Base-by-base conservation (phyloP, 345 rosid species). In the Populus ilicifolia region DNA sequence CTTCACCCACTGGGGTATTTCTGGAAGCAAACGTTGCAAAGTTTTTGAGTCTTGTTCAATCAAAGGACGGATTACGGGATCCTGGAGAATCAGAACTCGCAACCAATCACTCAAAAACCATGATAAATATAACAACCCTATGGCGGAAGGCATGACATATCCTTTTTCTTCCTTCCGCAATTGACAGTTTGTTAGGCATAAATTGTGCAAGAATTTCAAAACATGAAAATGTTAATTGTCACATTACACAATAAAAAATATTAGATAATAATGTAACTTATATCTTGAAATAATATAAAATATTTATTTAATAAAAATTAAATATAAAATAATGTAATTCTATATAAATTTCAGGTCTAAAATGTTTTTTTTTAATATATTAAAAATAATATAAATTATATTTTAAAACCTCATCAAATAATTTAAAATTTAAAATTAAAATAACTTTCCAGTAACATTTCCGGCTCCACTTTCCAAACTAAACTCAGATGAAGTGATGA, bases 1-100 rank as follows among this genome's bases (percentile, higher is more conserved):
- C 35, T 82, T 82, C 76, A 82, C 84, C 84, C 84, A 82, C 25
- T 70, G 63, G n/a, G 84, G 84, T 74, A 82, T 70, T 54, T 82
- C 84, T 6, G 81, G 79, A 30, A 82, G 78, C 75, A 82, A 29
- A 12, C 81, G 69, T 64, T 77, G 79, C 73, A 82, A 71, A 21
- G 76, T 70, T 54, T 82, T 75, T 1, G 75, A 70, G 69, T 82
- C 84, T 65, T 82, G 81, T 21, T 82, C 84, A 39, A 82, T 78
- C 79, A 82, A 71, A 44, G 84, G 84, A 33, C 84, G 79, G 67
- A 82, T 20, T 38, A 50, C 54, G 65, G 84, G 81, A 66, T 82
- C 84, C 84, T 82, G 70, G 48, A 77, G 62, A 74, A 13, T 50
- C 72, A 67, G 1, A 50, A 38, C 4, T 5, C 8, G 13, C 12